Percentiles rank a stretch among this genome's conserved stretches.
phyloP scores from a whole-genome alignment of 2,329 filamentous ascomycete species.

The Sphaerostilbella broomeana region DNA sequence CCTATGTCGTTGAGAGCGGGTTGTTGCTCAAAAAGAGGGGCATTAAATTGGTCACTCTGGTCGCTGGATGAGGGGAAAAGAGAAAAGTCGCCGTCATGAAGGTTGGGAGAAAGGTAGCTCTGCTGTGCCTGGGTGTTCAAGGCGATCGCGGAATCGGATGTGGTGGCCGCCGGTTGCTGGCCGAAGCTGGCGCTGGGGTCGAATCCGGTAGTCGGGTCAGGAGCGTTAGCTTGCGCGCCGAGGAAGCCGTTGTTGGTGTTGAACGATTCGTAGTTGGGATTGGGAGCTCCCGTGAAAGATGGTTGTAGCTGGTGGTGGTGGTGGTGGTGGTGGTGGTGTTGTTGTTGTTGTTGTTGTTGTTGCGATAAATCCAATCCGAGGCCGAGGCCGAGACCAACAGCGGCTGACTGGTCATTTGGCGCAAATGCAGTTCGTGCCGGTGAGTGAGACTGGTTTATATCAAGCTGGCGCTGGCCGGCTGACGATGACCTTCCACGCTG shows the following conservation, averaged over 20 bases:
- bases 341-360: constrained; percentile 33
- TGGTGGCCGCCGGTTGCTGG: constrained; percentile 34
- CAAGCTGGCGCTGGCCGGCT: constrained; percentile 47
- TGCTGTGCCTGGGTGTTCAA: constrained; percentile 38
- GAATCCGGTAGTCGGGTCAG: constrained; percentile 32
- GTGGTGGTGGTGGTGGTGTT: constrained; percentile 29
- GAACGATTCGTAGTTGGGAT: constrained; percentile 38
- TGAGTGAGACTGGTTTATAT: constrained; percentile 65
- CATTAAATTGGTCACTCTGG: constrained; percentile 51
- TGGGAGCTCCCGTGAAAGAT: constrained; percentile 21
- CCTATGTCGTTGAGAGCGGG: constrained; percentile 43
- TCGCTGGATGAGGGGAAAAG: constrained; percentile 53
- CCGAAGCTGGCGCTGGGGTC: constrained; percentile 38
- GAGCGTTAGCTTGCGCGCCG: constrained; percentile 36
- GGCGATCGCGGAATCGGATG: constrained; percentile 31
- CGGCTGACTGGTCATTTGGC: constrained; percentile 29
- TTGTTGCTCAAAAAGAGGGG: constrained; percentile 51
- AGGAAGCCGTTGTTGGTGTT: constrained; percentile 43
- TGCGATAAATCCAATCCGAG: constrained; percentile 55
- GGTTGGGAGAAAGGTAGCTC: constrained; percentile 44
- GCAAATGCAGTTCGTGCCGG: constrained; percentile 53
- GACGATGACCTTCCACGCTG: constrained; percentile 55
- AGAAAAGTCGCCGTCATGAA: constrained; percentile 53
- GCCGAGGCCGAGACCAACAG: constrained; percentile 35
- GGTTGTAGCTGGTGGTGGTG: constrained; percentile 30